Evolutionary conservation across 108 stramenopile genomes (phyloP), one percentile per base, ranked within the genome.

Genomic region (Cyclotella sp.): DNA sequence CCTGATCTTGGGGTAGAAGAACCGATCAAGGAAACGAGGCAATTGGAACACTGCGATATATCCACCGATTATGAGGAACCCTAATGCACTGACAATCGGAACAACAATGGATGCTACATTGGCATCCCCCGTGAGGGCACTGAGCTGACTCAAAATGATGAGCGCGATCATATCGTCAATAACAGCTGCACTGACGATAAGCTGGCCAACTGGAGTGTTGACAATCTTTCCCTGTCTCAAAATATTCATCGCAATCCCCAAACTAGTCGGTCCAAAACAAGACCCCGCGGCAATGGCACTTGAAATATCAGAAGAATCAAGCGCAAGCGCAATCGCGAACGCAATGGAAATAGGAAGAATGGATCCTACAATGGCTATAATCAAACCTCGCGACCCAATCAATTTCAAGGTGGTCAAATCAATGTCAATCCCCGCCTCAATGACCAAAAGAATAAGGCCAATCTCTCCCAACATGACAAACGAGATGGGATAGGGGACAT

Each of bases 161-260:
- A 95, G 80, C 2, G 90, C 90, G 79, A 95, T 91, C 86, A 95
- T 89, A 55, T 95, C 95, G 70, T 95, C 90, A 61, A 95, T 87
- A 66, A 91, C 87, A 43, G 95, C 95, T 16, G 95, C 92, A 27
- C 89, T 75, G 41, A 95, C 78, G 70, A 95, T 92, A 19, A 95
- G 69, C 84, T 95, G 95, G 14, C 95, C 95, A 15, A 88, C 87
- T 46, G 91, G 91, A 45, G 91, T 92, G 66, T 95, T 91, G 40
- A 95, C 72, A 53, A 93, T 81, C 30, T 87, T 88, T 12, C 89
- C 91, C 41, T 68, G 63, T 39, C 85, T 61, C 47, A 95, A 77
- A 34, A 93, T 88, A 57, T 89, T 91, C 76, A 95, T 81, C 1
- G 92, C 91, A 70, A 95, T 93, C 13, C 94, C 94, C 51, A 90